Percentiles rank a stretch among this genome's conserved stretches.
These are phyloP conservation scores for Pezicula neosporulosa DNA, from an alignment of 2,329 filamentous ascomycete species.

Conservation along the genomic window DNA sequence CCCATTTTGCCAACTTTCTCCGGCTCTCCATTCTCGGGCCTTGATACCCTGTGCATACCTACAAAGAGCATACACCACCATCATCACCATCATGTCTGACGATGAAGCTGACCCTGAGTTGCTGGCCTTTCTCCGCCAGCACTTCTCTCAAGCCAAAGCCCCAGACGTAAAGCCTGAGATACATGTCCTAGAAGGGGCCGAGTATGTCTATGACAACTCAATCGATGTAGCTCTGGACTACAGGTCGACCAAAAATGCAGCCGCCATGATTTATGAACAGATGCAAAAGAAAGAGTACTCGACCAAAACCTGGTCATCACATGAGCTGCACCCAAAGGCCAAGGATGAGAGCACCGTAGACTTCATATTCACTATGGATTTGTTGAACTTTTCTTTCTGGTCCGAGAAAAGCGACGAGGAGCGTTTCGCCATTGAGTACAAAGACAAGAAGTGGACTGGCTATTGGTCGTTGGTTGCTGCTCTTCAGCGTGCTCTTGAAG, in stretches of 20 bases:
- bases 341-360: slow-evolving; percentile 78
- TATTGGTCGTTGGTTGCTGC: slow-evolving; percentile 93
- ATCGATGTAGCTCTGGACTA: slow-evolving; percentile 91
- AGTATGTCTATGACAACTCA: slow-evolving; percentile 86
- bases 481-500: slow-evolving; percentile 82
- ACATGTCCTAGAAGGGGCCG: slow-evolving; percentile 75
- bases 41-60: neutral
- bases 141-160: slow-evolving; percentile 58
- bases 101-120: slow-evolving; percentile 89
- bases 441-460: slow-evolving; percentile 79
- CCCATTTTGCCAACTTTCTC: neutral
- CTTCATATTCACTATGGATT: slow-evolving; percentile 96
- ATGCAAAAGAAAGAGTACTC: slow-evolving; percentile 86
- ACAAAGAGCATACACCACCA: neutral
- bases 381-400: slow-evolving; percentile 98
- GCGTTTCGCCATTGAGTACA: slow-evolving; percentile 80
- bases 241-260: slow-evolving; percentile 76
- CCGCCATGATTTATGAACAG: slow-evolving; percentile 70
- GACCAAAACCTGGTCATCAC: slow-evolving; percentile 79
- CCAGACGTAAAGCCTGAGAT: slow-evolving; percentile 64
- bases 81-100: slow-evolving; percentile 66
- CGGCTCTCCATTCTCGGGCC: neutral
- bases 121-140: slow-evolving; percentile 78
- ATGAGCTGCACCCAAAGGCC: slow-evolving; percentile 83
- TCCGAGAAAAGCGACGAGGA: slow-evolving; percentile 64